A percentile compares a stretch with the other conserved stretches of the same genome.
These are phyloP conservation scores for Aquilaria sinensis DNA, from an alignment of 345 rosid species.

Conservation along the genomic window DNA sequence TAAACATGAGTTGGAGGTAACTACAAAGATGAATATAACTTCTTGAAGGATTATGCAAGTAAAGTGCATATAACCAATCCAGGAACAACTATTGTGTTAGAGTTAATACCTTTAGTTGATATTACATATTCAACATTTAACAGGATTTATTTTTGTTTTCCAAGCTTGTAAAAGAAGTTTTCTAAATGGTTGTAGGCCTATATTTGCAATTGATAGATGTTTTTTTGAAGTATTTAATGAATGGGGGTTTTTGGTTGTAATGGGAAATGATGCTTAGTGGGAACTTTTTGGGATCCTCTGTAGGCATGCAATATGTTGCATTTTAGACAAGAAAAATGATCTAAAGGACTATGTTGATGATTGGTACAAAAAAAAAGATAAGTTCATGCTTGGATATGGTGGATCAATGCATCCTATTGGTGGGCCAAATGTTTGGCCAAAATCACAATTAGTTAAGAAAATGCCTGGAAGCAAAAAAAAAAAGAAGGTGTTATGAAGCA, in stretches of 20 bases:
- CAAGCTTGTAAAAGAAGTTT: neutral
- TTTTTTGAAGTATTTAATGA: neutral
- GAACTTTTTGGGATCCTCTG: too few relatives aligned
- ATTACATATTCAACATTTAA: neutral
- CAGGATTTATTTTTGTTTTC: neutral
- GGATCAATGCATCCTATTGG: too few relatives aligned
- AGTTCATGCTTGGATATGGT: too few relatives aligned
- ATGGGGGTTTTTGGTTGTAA: neutral
- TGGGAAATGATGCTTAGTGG: neutral
- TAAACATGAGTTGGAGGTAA: neutral
- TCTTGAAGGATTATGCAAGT: neutral
- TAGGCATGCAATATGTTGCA: too few relatives aligned
- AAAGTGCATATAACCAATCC: neutral
- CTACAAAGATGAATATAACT: neutral
- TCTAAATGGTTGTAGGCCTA: neutral
- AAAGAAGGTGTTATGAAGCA: too few relatives aligned
- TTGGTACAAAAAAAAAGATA: too few relatives aligned
- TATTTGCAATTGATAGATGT: neutral
- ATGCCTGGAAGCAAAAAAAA: too few relatives aligned
- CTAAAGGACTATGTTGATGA: too few relatives aligned
- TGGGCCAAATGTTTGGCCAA: too few relatives aligned
- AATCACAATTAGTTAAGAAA: too few relatives aligned
- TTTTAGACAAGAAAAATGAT: too few relatives aligned
- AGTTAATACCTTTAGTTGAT: neutral
- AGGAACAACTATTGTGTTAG: neutral